Evolutionary conservation across 495 filamentous ascomycete genomes (phyloP).

Genomic region (Annulohypoxylon moriforme): DNA sequence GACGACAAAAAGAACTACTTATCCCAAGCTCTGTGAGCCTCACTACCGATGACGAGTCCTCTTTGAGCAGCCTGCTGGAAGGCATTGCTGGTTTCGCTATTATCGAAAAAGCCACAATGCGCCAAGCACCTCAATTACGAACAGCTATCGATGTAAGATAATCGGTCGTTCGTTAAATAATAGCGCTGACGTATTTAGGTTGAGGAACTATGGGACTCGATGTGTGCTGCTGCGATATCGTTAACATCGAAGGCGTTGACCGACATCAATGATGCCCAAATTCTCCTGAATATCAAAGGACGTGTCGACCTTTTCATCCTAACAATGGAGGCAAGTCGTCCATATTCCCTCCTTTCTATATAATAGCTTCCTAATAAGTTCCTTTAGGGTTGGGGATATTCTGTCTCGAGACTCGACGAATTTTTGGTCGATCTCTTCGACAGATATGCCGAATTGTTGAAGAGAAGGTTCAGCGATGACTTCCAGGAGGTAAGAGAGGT

Average conservation of each 20-base stretch:
- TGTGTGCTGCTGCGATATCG: conserved; percentile 87
- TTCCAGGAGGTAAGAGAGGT: conserved; percentile 83
- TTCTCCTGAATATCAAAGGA: conserved; percentile 89
- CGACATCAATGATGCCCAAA: conserved; percentile 83
- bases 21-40: conserved; percentile 78
- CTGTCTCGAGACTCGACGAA: conserved; percentile 79
- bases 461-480: conserved; percentile 88
- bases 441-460: conserved; percentile 93
- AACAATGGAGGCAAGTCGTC: conserved; percentile 82
- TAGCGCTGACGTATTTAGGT: conserved; percentile 66
- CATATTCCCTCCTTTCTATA: conserved; percentile 2
- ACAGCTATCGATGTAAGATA: conserved; percentile 81
- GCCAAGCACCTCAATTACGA: conserved; percentile 80
- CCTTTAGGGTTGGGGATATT: conserved; percentile 84
- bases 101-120: conserved; percentile 93
- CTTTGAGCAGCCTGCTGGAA: conserved; percentile 87
- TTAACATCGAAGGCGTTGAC: conserved; percentile 81
- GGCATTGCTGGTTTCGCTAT: conserved; percentile 97
- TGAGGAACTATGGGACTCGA: conserved; percentile 97
- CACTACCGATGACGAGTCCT: conserved; percentile 76
- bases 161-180: neutral
- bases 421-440: conserved; percentile 88
- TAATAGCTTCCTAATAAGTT: conserved; percentile 39
- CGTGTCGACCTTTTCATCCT: conserved; percentile 94
- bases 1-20: conserved; percentile 90